Evolutionary conservation across 106 monocot species (phyloP).

Genomic region (Vanilla planifolia): DNA sequence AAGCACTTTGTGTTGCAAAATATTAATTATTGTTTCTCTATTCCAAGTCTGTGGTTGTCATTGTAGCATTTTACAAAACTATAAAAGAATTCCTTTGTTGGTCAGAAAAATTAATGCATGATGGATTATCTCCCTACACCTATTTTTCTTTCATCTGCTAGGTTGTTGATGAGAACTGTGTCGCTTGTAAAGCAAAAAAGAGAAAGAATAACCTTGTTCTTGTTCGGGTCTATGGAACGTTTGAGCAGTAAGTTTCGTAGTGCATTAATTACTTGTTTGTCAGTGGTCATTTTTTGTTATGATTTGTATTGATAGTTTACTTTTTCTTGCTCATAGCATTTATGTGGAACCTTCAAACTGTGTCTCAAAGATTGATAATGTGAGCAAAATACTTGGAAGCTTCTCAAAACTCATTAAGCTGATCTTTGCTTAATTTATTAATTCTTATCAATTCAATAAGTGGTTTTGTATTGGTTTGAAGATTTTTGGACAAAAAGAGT

Average conservation of each 20-base stretch:
- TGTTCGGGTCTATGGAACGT: constrained; percentile 10
- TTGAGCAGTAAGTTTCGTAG: constrained; percentile 4
- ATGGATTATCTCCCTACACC: not conserved
- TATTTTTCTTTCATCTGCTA: not conserved
- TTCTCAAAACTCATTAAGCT: not conserved
- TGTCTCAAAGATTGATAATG: constrained; percentile 9
- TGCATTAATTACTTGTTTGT: not conserved
- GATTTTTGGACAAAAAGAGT: not conserved
- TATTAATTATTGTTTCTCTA: not conserved
- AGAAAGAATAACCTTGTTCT: not conserved
- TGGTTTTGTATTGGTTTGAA: not conserved
- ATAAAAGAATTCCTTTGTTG: not conserved
- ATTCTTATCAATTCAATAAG: not conserved
- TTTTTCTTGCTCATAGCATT: constrained; percentile 5
- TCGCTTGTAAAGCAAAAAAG: constrained; percentile 6
- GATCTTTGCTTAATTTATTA: not conserved
- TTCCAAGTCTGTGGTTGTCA: not conserved
- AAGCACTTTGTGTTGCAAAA: not conserved
- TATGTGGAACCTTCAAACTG: constrained; percentile 3
- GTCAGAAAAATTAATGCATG: too few species aligned
- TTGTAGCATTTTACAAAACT: not conserved
- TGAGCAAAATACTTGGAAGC: not conserved
- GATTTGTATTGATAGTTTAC: not conserved
- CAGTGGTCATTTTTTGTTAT: not conserved
- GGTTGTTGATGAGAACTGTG: constrained; percentile 10